Base-by-base conservation (phyloP, 192 early-diverging fungal genomes). In the Coemansia sp. region DNA sequence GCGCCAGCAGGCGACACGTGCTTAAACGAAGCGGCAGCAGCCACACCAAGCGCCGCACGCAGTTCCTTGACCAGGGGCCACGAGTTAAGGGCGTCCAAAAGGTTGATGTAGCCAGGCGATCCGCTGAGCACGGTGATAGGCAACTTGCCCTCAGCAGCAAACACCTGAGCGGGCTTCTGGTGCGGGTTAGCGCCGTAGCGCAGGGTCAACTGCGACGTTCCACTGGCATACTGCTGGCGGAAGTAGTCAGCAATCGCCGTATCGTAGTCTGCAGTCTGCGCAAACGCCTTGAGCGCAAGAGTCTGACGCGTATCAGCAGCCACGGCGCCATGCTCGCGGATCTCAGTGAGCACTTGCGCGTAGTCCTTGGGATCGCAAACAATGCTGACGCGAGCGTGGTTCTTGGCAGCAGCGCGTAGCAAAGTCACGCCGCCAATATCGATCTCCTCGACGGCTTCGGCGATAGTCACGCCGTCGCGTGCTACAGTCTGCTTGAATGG, bases 41-140 rank as follows among this genome's bases (percentile, higher is more conserved):
- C 91, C 63, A 96, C 77, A n/a, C 89, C 89, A 9, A 94, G 87
- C 24, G 96, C 94, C 52, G 86, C 72, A 67, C 90, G 88, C 40
- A 99, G 90, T 76, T 99, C 97, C 89, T 98, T 98, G 73, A 99
- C 97, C 64, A 99, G 87, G 34, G 94, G 96, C 95, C 95, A 99
- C 22, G 94, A 86, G 86, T 98, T 98, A 16, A 99, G 86, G 15
- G 97, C 96, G 81, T 99, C 97, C 65, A 99, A 88, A 41, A 98
- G 87, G 86, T 99, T 98, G 78, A 99, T 98, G 85, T 99, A 99
- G 8, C 97, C 97, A 22, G 96, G 97, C 42, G 94, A 93, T 11
- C 97, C 97, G 63, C 93, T 88, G 29, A 98, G 86, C 59, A 99
- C 95, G 68, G 77, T 88, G 81, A 99, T 93, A 12, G 97, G 97